These are phyloP conservation scores for Citeromyces hawaiiensis DNA, from an alignment of 1,139 yeast species.

Conservation along the genomic window DNA sequence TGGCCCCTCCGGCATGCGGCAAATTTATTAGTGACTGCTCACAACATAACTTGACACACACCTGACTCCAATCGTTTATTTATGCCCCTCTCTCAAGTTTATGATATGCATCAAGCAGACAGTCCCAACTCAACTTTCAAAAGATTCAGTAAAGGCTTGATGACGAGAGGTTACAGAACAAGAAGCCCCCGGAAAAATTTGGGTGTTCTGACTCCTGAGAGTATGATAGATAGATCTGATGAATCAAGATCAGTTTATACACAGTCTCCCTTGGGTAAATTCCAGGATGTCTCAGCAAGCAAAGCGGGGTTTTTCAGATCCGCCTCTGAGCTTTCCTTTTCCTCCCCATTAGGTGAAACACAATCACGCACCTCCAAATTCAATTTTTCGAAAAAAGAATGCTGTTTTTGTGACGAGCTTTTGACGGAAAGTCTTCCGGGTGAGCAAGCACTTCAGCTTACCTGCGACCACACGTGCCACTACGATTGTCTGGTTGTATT, in stretches of 20 bases:
- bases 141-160: background rate
- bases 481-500: background rate
- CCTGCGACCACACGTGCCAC: background rate
- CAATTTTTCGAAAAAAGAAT: background rate
- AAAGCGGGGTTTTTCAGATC: background rate
- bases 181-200: background rate
- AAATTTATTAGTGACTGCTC: background rate
- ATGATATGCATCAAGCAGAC: background rate
- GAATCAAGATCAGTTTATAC: background rate
- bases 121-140: background rate
- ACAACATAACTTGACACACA: background rate
- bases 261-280: background rate
- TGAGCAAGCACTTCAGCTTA: background rate
- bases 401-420: background rate
- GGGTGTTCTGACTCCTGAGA: background rate
- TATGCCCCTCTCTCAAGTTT: background rate
- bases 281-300: background rate
- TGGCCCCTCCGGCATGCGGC: background rate
- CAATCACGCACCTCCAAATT: background rate
- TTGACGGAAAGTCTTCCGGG: background rate
- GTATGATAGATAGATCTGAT: background rate
- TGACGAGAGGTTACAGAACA: background rate
- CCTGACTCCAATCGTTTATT: background rate
- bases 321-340: background rate
- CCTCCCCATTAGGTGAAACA: background rate